Conservation (phyloP, 2,329 filamentous ascomycete species). For the Aspergillus ustus region DNA sequence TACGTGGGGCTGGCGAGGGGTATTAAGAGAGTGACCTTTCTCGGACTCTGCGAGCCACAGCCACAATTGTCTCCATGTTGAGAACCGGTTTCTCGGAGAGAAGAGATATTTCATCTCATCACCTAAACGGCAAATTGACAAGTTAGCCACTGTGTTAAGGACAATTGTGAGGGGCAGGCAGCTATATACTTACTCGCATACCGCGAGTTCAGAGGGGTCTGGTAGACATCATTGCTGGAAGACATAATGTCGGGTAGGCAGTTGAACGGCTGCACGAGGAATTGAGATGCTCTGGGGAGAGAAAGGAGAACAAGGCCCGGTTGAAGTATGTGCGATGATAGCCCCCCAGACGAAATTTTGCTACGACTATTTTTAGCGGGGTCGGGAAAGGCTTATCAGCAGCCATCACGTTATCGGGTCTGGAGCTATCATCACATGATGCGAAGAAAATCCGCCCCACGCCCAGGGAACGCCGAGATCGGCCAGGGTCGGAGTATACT, state of each 20-base stretch:
- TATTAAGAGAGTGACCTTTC: constrained; percentile 49
- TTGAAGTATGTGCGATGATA: constrained; percentile 26
- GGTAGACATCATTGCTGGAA: constrained; percentile 59
- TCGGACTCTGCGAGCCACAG: constrained; percentile 80
- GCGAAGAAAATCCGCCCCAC: not conserved
- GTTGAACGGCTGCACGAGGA: constrained; percentile 25
- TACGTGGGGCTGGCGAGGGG: constrained; percentile 10
- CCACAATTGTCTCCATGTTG: constrained; percentile 86
- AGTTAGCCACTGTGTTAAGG: constrained; percentile 22
- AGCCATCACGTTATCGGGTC: constrained; percentile 43
- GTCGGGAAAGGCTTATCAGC: constrained; percentile 38
- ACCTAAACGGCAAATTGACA: constrained; percentile 35
- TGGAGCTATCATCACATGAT: constrained; percentile 31
- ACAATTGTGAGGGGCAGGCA: not conserved
- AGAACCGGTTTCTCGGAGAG: constrained; percentile 73
- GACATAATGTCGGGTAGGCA: constrained; percentile 37
- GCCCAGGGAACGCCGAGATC: constrained; percentile 5
- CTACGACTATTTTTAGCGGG: constrained; percentile 33
- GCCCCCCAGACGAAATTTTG: constrained; percentile 35
- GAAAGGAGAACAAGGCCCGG: constrained; percentile 14
- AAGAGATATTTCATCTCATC: constrained; percentile 80
- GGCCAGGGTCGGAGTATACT: not conserved
- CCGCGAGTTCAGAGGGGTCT: constrained; percentile 71
- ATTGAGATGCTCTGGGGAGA: constrained; percentile 27
- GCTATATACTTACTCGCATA: constrained; percentile 65